Base-by-base conservation (phyloP, 106 monocot species). In the Hemerocallis citrina region DNA sequence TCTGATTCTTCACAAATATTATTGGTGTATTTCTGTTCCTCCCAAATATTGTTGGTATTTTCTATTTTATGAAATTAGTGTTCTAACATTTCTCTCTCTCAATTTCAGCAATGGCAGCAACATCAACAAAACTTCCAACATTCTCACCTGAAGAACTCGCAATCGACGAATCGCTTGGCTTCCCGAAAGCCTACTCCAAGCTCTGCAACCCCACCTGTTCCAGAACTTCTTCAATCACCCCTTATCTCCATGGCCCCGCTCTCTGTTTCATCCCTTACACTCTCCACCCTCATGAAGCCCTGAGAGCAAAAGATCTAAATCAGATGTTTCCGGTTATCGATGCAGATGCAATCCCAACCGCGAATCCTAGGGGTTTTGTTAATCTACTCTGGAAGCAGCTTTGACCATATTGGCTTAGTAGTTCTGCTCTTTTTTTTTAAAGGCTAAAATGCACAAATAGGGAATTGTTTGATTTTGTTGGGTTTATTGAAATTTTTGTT, bases 301-400 rank as follows among this genome's bases (percentile, higher is more conserved):
- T 76, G 68, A 81, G 68, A 67, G 66, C 35, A 1, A 89, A 79
- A 42, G 86, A 95, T 15, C 51, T 86, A 52, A 81, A 72, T 52
- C 79, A 75, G 61, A 71, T 90, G 75, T 95, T 95, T 59, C 95
- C 95, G 0, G 43, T 87, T 3, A 38, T 77, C 19, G 81, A 90
- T 67, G 61, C 71, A 16, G 86, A 86, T 11, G 81, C 57, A 22
- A 25, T 25, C 31, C 74, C 78, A 66, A 74, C 73, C 21, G 39
- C 62, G 15, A 84, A 95, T 47, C 86, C 85, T 1, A 68, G 70
- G 60, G 74, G 69, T n/a, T 89, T 59, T 63, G 73, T 69, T 29
- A 79, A 84, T 60, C 81, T 84, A 44, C 75, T 95, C 1, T 95
- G 95, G 95, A 86, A 84, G 65, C 83, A 95, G 63, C 86, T 95